phyloP scores from a whole-genome alignment of 2,329 filamentous ascomycete species.

The Septoria petroselini region DNA sequence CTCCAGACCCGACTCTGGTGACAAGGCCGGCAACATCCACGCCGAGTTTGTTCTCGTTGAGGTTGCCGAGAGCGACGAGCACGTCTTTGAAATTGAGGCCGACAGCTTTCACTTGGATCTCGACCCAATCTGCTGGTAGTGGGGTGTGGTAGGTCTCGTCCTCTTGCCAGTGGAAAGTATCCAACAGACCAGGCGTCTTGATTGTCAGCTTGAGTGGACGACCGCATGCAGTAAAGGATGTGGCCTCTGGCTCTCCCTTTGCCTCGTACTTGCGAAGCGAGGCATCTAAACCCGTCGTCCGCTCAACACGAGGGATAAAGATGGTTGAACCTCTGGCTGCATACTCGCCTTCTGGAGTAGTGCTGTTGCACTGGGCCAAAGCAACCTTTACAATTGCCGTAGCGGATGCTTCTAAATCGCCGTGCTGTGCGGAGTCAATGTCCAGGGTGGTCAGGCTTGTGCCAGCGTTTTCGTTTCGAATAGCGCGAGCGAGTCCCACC shows the following conservation, averaged over 20 bases:
- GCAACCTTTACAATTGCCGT: constrained; percentile 8
- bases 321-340: constrained; percentile 12
- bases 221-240: constrained; percentile 1
- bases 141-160: constrained; percentile 19
- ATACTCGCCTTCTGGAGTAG: constrained; percentile 15
- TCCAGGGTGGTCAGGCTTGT: constrained; percentile 16
- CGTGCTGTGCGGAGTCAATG: constrained; percentile 5
- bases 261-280: constrained; percentile 14
- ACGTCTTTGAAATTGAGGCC: constrained; percentile 33
- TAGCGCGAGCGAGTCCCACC: constrained; percentile 18
- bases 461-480: constrained; percentile 22
- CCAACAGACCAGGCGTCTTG: constrained; percentile 26
- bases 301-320: constrained; percentile 19
- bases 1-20: constrained; percentile 16
- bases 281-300: constrained; percentile 13
- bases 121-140: constrained; percentile 23
- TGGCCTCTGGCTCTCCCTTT: constrained; percentile 13
- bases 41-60: constrained; percentile 14
- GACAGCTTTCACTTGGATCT: constrained; percentile 29
- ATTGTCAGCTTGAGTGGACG: constrained; percentile 16
- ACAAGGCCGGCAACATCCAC: constrained; percentile 18
- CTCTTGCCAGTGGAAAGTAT: constrained; percentile 28
- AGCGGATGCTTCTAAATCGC: constrained; percentile 2
- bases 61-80: constrained; percentile 24
- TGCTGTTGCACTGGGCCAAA: constrained; percentile 4